Base-by-base conservation (phyloP, 2,329 filamentous ascomycete genomes). In the Claviceps monticola region DNA sequence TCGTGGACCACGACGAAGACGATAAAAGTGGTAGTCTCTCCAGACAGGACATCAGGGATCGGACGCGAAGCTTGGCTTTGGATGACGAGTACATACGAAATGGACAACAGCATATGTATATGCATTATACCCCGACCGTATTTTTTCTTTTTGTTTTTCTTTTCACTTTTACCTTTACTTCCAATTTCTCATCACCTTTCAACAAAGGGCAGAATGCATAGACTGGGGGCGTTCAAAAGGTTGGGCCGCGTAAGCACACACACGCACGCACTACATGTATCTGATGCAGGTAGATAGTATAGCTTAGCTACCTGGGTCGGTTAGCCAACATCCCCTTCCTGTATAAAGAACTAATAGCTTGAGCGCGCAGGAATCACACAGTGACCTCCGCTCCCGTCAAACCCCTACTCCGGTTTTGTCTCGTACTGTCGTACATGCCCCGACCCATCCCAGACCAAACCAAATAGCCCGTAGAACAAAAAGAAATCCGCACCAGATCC, bases 291-390 rank as follows among this genome's bases (percentile, higher is more conserved):
- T 23, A 26, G 36, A 41, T 14, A 37, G 7, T 29, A 46, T 23
- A 38, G 9, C 14, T 49, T 29, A 21, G 39, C 23, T 45, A 49
- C 23, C 44, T 46, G 42, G 42, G 36, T 46, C 26, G 11, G 14
- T 19, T 43, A 23, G 42, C 11, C 8, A 16, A 17, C 29, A 34
- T 44, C 34, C 19, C 5, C 8, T 48, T 7, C 16, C 26, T 23
- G 17, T 16, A 13, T 36, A 19, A 16, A 43, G 19, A 29, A 16
- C 16, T 41, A 26, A 38, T 57, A 58, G 56, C 26, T 45, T 23
- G 23, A 36, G 19, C 59, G 59, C 60, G 61, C 63, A 65, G 63
- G 62, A 64, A 53, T 59, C 57, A 54, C 57, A 56, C 57, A 59
- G 52, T 56, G 56, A 47, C 54, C 56, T 54, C 54, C 56, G 50